Conservation (phyloP, 768 basidiomycete genomes). For the Russula sp. region DNA sequence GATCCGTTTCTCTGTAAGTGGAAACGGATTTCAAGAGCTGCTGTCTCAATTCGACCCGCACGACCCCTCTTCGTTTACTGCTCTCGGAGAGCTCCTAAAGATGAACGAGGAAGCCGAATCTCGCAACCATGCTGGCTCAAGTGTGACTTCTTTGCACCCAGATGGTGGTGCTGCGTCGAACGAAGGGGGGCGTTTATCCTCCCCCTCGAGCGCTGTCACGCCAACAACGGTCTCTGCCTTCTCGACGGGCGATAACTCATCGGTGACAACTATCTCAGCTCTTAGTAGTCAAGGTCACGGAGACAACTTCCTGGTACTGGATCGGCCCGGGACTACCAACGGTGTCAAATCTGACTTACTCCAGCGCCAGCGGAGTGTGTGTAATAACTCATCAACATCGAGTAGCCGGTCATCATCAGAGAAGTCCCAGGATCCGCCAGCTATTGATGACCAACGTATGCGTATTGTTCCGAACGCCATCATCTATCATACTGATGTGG, state of each 20-base stretch:
- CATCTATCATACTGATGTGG: constrained; percentile 29
- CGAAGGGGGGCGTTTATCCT: constrained; percentile 26
- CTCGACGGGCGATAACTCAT: constrained; percentile 30
- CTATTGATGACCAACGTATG: constrained; percentile 27
- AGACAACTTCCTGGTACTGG: constrained; percentile 8
- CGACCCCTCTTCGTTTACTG: constrained; percentile 39
- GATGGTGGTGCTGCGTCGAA: constrained; percentile 1
- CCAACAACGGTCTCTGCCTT: constrained; percentile 23
- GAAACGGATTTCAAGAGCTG: constrained; percentile 76
- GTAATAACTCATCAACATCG: constrained; percentile 3
- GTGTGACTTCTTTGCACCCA: constrained; percentile 20
- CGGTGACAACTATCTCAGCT: constrained; percentile 29
- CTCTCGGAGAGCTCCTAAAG: constrained; percentile 47
- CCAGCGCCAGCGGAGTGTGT: constrained; percentile 1
- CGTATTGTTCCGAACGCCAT: constrained; percentile 35
- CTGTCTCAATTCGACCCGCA: constrained; percentile 53
- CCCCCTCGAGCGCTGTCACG: constrained; percentile 34
- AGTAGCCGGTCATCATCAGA: constrained; percentile 37
- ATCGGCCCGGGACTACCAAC: neutral
- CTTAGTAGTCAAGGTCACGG: constrained; percentile 24
- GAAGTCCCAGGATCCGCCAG: constrained; percentile 31
- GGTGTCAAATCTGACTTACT: neutral
- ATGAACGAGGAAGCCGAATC: constrained; percentile 31
- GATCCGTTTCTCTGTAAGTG: constrained; percentile 85
- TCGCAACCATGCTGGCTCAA: constrained; percentile 19